Percentiles rank a stretch among this genome's conserved stretches.
phyloP scores from a whole-genome alignment of 371 early-diverging fungal species.

The Mucor indicus region DNA sequence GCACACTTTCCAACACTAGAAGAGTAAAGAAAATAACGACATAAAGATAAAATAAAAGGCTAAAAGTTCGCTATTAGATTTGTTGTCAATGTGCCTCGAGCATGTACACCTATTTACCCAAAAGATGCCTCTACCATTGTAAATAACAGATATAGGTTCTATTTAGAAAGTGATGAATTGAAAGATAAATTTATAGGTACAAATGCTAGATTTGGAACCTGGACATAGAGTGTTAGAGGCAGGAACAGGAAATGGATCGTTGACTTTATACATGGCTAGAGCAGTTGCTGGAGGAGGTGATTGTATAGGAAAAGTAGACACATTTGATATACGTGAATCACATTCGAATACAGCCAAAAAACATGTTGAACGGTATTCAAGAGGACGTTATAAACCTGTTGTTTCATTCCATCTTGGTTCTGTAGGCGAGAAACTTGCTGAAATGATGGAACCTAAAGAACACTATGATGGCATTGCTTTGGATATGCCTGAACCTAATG shows the following conservation, averaged over 20 bases:
- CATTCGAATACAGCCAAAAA: slow-evolving; percentile 54
- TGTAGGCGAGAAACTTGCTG: slow-evolving; percentile 31
- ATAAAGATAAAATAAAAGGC: not conserved
- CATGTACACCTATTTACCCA: slow-evolving; percentile 72
- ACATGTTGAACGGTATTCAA: slow-evolving; percentile 53
- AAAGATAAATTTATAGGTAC: slow-evolving; percentile 24
- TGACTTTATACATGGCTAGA: slow-evolving; percentile 67
- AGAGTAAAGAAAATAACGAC: slow-evolving; percentile 44
- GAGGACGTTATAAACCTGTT: slow-evolving; percentile 48
- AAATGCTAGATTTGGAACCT: slow-evolving; percentile 62
- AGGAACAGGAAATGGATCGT: slow-evolving; percentile 74
- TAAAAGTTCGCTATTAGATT: slow-evolving; percentile 30
- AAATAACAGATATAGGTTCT: slow-evolving; percentile 6
- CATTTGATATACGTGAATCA: slow-evolving; percentile 58
- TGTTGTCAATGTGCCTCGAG: slow-evolving; percentile 56
- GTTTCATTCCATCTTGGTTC: slow-evolving; percentile 56
- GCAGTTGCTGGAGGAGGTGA: slow-evolving; percentile 43
- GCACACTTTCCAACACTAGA: slow-evolving; percentile 70
- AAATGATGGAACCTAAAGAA: slow-evolving; percentile 4
- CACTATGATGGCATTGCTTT: slow-evolving; percentile 64
- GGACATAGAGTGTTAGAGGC: slow-evolving; percentile 69
- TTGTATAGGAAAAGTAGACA: slow-evolving; percentile 48
- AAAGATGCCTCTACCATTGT: slow-evolving; percentile 72
- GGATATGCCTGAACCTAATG: slow-evolving; percentile 71
- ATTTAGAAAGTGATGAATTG: not conserved